Base-by-base conservation (phyloP, 1,284 basidiomycete genomes). In the Moniliophthora roreri region DNA sequence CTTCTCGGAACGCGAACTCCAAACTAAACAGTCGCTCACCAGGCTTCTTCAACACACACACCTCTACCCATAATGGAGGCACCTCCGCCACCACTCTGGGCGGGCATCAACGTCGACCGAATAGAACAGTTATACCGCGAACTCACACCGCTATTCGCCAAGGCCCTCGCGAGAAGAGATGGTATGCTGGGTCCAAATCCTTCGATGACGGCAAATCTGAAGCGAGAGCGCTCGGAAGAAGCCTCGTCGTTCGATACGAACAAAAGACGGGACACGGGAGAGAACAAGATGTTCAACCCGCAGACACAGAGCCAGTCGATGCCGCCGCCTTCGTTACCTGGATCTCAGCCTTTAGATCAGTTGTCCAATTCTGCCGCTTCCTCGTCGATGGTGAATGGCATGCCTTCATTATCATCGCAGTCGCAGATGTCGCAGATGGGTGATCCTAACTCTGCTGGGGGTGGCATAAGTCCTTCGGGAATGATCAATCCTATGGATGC, bases 261-360 rank as follows among this genome's bases (percentile, higher is more conserved):
- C 62, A 88, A 89, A 65, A 77, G 87, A n/a, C 76, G 81, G n/a
- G 82, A 90, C 56, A 83, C 81, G 0, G 87, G 87, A 28, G 85
- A 88, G 58, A 70, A 68, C 37, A 84, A 82, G 58, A 61, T 60
- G 21, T 47, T 62, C 40, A 63, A 60, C 28, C 38, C 66, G n/a
- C 62, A 63, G n/a, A 55, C 60, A 45, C 28, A 32, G 28, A 52
- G 57, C 54, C 47, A 58, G 39, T 64, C 70, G 59, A 74, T 68
- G 70, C 69, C 68, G 23, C 76, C 71, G 0, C 70, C 73, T 0
- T 23, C 60, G 11, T 51, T 44, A 13, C 48, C 50, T 21, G 24
- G 23, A 39, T 24, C 42, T 28, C 49, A 28, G 36, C 58, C 26
- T 48, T 9, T n/a, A 34, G 57, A 2, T 61, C 57, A 60, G 38